phyloP scores from a whole-genome alignment of 2,329 filamentous ascomycete genomes.

The Chrysoporthe cubensis region DNA sequence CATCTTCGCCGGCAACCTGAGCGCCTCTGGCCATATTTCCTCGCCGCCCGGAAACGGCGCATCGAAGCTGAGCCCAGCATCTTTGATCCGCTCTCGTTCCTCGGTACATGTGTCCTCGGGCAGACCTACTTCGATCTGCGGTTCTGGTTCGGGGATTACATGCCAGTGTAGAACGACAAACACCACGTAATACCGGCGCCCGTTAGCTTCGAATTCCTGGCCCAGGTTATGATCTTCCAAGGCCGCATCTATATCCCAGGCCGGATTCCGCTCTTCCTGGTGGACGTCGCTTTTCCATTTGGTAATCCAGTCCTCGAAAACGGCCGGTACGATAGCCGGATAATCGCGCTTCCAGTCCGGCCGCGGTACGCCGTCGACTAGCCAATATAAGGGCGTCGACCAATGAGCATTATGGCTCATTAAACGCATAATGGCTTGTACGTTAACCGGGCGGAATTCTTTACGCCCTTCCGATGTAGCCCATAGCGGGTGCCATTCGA shows the following conservation, averaged over 20 bases:
- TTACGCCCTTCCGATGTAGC: not conserved
- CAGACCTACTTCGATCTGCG: no score
- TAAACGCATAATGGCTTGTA: not conserved
- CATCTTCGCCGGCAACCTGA: not conserved
- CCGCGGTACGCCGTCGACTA: slow-evolving; percentile 17
- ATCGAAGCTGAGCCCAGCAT: not conserved
- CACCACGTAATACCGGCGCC: slow-evolving; percentile 8
- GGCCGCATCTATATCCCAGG: not conserved
- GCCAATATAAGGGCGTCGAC: not conserved
- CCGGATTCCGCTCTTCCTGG: not conserved
- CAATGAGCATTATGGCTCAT: not conserved
- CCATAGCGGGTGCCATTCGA: slow-evolving; percentile 14
- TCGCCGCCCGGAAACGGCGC: not conserved
- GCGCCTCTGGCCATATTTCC: not conserved
- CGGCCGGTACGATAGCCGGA: not conserved
- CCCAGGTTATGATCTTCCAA: not conserved
- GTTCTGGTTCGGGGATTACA: not conserved
- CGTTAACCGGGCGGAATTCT: not conserved
- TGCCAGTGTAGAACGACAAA: not conserved
- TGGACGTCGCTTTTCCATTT: not conserved
- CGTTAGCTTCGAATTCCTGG: slow-evolving; percentile 13
- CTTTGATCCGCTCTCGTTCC: not conserved
- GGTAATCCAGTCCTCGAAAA: not conserved
- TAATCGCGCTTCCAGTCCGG: slow-evolving; percentile 14
- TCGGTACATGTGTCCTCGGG: no score